Conservation (phyloP, 2,329 filamentous ascomycete genomes). For the Chaetomium sp. region DNA sequence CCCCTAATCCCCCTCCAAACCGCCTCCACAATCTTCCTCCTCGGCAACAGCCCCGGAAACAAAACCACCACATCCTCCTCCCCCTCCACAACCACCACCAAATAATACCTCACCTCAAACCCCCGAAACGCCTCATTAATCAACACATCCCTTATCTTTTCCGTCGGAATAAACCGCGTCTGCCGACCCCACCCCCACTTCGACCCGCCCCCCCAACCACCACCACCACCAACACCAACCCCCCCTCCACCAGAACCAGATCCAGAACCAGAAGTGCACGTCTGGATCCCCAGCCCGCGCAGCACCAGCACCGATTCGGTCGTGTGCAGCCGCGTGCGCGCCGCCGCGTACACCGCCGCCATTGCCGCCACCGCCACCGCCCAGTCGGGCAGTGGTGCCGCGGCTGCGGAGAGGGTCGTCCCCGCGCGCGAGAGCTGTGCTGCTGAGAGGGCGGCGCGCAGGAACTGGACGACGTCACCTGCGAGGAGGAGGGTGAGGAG, state of each 20-base stretch:
- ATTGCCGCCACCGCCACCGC: slow-evolving; percentile 45
- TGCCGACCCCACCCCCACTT: slow-evolving; percentile 25
- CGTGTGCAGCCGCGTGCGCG: slow-evolving; percentile 50
- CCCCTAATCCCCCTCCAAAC: slow-evolving; percentile 86
- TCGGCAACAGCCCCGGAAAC: slow-evolving; percentile 79
- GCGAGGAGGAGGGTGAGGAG: slow-evolving; percentile 33
- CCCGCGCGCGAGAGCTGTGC: slow-evolving; percentile 37
- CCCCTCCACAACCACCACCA: slow-evolving; percentile 86
- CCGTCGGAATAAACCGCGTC: slow-evolving; percentile 77
- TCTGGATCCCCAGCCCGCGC: slow-evolving; percentile 88
- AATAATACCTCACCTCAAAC: slow-evolving; percentile 86
- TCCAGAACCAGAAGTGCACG: slow-evolving; percentile 53
- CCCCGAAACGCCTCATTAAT: slow-evolving; percentile 94
- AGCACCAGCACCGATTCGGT: slow-evolving; percentile 88
- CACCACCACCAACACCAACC: slow-evolving; percentile 20
- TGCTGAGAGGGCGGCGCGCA: slow-evolving; percentile 23
- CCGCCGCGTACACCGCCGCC: slow-evolving; percentile 47
- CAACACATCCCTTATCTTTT: slow-evolving; percentile 87
- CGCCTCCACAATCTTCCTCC: slow-evolving; percentile 73
- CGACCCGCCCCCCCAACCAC: slow-evolving; percentile 40
- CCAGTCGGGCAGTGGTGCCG: slow-evolving; percentile 39
- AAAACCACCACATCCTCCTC: slow-evolving; percentile 92
- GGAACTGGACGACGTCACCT: slow-evolving; percentile 18
- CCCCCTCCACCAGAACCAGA: neutral
- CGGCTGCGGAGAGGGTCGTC: slow-evolving; percentile 39